Percentiles rank a stretch among this genome's conserved stretches.
phyloP scores from a whole-genome alignment of 495 filamentous ascomycete genomes.

The Aspergillus bertholletiae region DNA sequence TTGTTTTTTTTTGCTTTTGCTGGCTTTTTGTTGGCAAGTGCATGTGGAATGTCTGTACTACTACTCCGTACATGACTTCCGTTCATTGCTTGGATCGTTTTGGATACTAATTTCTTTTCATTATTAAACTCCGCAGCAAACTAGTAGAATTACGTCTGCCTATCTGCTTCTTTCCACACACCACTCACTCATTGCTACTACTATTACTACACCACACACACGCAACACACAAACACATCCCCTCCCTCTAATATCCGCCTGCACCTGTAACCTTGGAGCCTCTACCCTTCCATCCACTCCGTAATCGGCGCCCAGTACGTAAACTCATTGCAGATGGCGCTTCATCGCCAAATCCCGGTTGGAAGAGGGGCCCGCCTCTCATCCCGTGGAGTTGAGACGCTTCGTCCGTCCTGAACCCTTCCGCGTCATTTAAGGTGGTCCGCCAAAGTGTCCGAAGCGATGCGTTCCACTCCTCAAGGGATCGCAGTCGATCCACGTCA shows the following conservation, averaged over 20 bases:
- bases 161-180: neutral
- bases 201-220: no score
- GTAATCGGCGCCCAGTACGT: constrained; percentile 21
- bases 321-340: constrained; percentile 15
- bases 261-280: constrained; percentile 12
- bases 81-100: no score
- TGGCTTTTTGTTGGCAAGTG: neutral
- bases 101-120: no score
- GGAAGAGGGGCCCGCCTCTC: constrained; percentile 24
- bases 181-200: no score
- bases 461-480: constrained; percentile 69
- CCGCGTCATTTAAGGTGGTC: constrained; percentile 65
- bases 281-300: constrained; percentile 24
- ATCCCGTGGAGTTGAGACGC: constrained; percentile 22
- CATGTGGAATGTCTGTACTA: no score
- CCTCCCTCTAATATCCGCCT: constrained; percentile 4
- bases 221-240: constrained; percentile 11
- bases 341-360: constrained; percentile 33
- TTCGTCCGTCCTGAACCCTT: constrained; percentile 60
- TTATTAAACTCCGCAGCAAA: constrained; percentile 4
- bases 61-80: no score
- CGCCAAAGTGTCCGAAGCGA: constrained; percentile 63
- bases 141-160: neutral
- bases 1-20: constrained; percentile 4
- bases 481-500: constrained; percentile 69